A percentile compares a stretch with the other conserved stretches of the same genome.
Evolutionary conservation across 805 yeast genomes (phyloP).

Genomic region (Candida methanosorbosa): DNA sequence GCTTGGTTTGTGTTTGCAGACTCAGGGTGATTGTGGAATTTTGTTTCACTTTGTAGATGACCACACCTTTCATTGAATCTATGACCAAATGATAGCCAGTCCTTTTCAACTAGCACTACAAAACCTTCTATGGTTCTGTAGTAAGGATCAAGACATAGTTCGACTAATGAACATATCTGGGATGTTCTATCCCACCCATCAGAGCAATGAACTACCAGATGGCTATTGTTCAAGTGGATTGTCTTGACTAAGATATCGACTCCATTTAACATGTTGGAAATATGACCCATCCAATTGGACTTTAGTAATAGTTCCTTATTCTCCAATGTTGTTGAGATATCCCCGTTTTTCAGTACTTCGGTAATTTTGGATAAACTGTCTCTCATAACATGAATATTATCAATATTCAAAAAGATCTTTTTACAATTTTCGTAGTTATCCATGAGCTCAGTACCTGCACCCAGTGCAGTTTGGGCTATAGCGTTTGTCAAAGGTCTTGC

Average conservation of each 20-base stretch:
- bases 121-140: conserved; percentile 86
- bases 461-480: conserved; percentile 91
- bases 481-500: conserved; percentile 93
- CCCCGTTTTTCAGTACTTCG: conserved; percentile 59
- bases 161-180: conserved; percentile 76
- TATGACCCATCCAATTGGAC: conserved; percentile 73
- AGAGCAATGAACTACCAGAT: conserved; percentile 84
- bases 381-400: conserved; percentile 91
- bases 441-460: conserved; percentile 96
- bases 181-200: conserved; percentile 99
- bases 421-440: conserved; percentile 70
- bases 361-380: conserved; percentile 64
- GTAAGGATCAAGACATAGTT: conserved; percentile 84
- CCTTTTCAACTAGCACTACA: conserved; percentile 79
- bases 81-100: conserved; percentile 94
- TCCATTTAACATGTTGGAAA: conserved; percentile 60
- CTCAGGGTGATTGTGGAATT: conserved; percentile 34
- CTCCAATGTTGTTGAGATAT: conserved; percentile 36
- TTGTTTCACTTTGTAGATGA: conserved; percentile 50
- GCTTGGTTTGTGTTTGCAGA: conserved; percentile 28
- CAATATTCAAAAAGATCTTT: conserved; percentile 80
- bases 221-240: conserved; percentile 75
- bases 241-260: conserved; percentile 74
- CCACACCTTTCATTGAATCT: conserved; percentile 79
- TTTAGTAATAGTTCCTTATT: conserved; percentile 50